Evolutionary conservation across 1,284 basidiomycete genomes (phyloP).

Genomic region (Rhodotorula sp.): DNA sequence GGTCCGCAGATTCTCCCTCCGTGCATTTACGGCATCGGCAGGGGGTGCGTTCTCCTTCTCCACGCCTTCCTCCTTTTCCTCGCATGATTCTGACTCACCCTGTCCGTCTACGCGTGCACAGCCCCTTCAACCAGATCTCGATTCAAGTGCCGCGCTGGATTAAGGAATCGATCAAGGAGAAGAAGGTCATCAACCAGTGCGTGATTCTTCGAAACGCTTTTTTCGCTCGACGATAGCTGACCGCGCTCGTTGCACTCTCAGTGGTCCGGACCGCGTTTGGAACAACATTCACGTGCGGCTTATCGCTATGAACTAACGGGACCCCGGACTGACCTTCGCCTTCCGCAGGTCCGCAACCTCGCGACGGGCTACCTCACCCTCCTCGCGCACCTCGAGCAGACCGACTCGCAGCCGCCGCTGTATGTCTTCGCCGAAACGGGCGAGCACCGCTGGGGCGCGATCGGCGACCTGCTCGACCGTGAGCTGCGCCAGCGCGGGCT

Average conservation of each 20-base stretch:
- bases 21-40: constrained; percentile 13
- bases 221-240: neutral
- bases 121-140: constrained; percentile 26
- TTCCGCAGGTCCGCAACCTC: constrained; percentile 14
- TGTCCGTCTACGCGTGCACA: neutral
- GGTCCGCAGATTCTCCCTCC: constrained; percentile 1
- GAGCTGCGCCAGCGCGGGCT: constrained; percentile 1
- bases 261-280: constrained; percentile 18
- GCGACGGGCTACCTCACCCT: constrained; percentile 15
- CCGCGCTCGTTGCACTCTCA: neutral
- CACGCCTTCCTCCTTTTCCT: no score
- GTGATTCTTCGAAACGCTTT: no score
- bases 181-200: constrained; percentile 10
- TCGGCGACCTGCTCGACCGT: neutral
- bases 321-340: neutral
- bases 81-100: neutral
- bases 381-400: constrained; percentile 15
- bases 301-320: no score
- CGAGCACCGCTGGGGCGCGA: constrained; percentile 8
- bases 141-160: constrained; percentile 32
- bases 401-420: constrained; percentile 2
- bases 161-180: constrained; percentile 10
- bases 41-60: neutral
- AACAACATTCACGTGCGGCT: constrained; percentile 31
- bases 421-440: constrained; percentile 21